Base-by-base conservation (phyloP, 2,329 filamentous ascomycete genomes). In the Cladosporium sp. region DNA sequence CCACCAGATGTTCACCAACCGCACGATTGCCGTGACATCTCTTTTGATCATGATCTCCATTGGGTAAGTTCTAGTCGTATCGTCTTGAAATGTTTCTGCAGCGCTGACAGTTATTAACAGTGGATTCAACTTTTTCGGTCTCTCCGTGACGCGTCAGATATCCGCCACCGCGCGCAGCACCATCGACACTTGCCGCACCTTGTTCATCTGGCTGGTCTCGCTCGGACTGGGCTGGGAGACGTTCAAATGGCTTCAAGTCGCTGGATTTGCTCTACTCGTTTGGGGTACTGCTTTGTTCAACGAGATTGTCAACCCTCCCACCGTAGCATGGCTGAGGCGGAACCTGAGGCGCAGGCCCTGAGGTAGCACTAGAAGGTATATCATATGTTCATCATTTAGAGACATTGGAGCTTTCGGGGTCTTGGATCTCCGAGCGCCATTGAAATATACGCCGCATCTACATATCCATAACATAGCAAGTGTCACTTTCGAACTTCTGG, bases 261-360 rank as follows among this genome's bases (percentile, higher is more conserved):
- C 82, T 3, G 93, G 93, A 1, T 98, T 98, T 60, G 86, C 74
- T 1, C 72, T 96, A 57, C 78, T 98, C 30, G 93, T 98, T 12
- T 98, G 96, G 66, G 94, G 93, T 57, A 98, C 92, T 2, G 96
- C 95, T 69, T 68, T 97, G 36, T 97, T 97, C 76, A 97, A 97
- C 69, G 90, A 94, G 55, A 82, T 98, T 52, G 79, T 97, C n/a
- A 76, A 82, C 53, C 88, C 90, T 18, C 93, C 93, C 1, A 67
- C 64, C 12, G 43, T 61, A 3, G 57, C 57, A 1, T 65, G 61
- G 52, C 50, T 65, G 39, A 53, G 59, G 32, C 16, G 47, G 39
- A 50, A 50, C n/a, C 11, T 50, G 39, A 15, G 15, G 32, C 33
- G 47, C 7, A 48, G 45, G 25, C 45, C 45, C 25, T 48, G 45